Evolutionary conservation across 192 early-diverging fungal species (phyloP).

Genomic region (Entomortierella beljakovae): DNA sequence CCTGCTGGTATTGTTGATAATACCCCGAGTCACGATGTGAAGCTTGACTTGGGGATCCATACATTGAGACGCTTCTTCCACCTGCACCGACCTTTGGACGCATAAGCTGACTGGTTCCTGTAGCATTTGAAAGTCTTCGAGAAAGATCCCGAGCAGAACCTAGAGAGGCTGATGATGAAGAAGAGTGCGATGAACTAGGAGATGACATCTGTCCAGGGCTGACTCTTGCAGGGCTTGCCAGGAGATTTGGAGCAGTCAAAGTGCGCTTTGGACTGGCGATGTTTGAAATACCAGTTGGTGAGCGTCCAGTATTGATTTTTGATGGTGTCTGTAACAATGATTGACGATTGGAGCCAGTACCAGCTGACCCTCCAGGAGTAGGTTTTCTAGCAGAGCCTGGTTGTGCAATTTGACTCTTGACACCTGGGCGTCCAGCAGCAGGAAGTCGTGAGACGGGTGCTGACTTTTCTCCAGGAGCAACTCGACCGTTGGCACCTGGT

Average conservation of each 20-base stretch:
- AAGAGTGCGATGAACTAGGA: constrained; percentile 20
- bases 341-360: neutral
- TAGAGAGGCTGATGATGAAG: neutral
- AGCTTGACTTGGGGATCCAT: constrained; percentile 16
- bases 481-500: neutral
- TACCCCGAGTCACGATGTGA: constrained; percentile 1
- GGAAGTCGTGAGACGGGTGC: constrained; percentile 8
- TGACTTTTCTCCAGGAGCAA: neutral
- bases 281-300: neutral
- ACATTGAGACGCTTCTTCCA: constrained; percentile 34
- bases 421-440: constrained; percentile 5
- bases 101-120: constrained; percentile 12
- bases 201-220: constrained; percentile 19
- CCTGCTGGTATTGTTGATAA: neutral
- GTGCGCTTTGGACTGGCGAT: constrained; percentile 15
- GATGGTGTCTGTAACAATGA: constrained; percentile 27
- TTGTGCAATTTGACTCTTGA: constrained; percentile 19
- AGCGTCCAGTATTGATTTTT: constrained; percentile 5
- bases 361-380: neutral
- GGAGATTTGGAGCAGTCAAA: neutral
- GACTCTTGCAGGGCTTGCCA: constrained; percentile 23
- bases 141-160: constrained; percentile 10
- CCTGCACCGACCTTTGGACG: neutral
- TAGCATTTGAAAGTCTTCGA: constrained; percentile 22
- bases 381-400: neutral